Base-by-base conservation (phyloP, 2,329 filamentous ascomycete genomes). In the Pseudocercospora musae region DNA sequence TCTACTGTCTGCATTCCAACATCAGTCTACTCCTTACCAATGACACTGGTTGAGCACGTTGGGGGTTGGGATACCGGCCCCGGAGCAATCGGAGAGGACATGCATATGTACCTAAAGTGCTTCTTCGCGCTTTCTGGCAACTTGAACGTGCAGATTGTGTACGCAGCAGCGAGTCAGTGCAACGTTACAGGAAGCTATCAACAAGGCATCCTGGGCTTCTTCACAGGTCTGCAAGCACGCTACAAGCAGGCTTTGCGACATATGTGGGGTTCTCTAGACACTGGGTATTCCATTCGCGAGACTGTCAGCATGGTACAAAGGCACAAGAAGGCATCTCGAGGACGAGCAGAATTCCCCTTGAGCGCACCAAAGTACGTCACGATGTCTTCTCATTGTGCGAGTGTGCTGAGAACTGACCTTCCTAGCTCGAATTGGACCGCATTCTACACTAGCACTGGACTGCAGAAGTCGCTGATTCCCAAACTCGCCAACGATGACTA, bases 91-190 rank as follows among this genome's bases (percentile, higher is more conserved):
- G 89, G 89, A 48, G 89, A 91, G 75, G 89, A 91, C 71, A 76
- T 91, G 71, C 89, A 91, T 78, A 91, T 91, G 89, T 89, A 89
- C 72, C 81, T 91, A 65, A 91, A 91, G 79, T 90, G 87, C 74
- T 91, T 91, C 78, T 91, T 91, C 67, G 86, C 87, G 0, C 82
- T 90, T 18, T 89, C 88, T 64, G 89, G 89, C 2, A 86, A 90
- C 71, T 73, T 91, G 58, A 86, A 86, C 11, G 84, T 84, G 52
- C 82, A 84, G 54, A 85, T 87, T 3, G 81, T 91, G 29, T 78
- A 87, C 68, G 87, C 86, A 64, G 88, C 89, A 1, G 87, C 89
- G 62, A 90, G 88, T 76, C 88, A 90, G 73, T 89, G 83, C 76
- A 90, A 91, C 69, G 86, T 90, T 56, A 85, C 85, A 54, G 48